Evolutionary conservation across 495 filamentous ascomycete genomes (phyloP), one percentile per base, ranked within the genome.

Genomic region (Darksidea phi): DNA sequence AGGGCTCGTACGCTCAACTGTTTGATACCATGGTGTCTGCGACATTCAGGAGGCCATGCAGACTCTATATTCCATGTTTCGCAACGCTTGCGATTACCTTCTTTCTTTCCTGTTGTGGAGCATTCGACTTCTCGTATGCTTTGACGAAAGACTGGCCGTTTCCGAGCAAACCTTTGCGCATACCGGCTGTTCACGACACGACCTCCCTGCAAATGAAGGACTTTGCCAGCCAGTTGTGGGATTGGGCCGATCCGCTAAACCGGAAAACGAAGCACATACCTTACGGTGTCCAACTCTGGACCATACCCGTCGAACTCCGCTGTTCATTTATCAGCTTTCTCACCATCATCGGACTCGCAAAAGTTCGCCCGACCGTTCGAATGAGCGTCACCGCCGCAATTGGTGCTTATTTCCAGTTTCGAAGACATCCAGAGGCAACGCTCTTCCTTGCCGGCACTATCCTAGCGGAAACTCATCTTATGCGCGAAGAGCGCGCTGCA

Each of bases 361-460:
- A 58, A 21, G 17, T 23, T 17, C 43, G 32, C 15, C 28, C 54
- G 17, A 8, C 7, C 2, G 25, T 58, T 21, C 5, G 53, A 6
- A 11, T 56, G 11, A 6, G 36, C 8, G 45, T 23, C 20, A 43
- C 28, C 6, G 13, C 53, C 11, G 53, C n/a, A 25, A 43, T 56
- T 5, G 37, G 6, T 7, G 53, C 45, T 7, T 56, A 49, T 17
- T 49, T 48, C 21, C 45, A 58, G 10, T 4, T 38, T 7, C 5
- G 17, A 24, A 34, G 24, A 24, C 54, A 58, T 38, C 45, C 54
- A 3, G 54, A 58, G 17, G 6, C 43, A 7, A 5, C 54, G 23
- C 43, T 58, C 18, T 58, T 58, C 28, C 43, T 58, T 17, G 54
- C 42, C 7, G 54, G 54, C 21, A 37, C 54, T 8, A 23, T 58